These are phyloP conservation scores for Stachybotrys chartarum DNA, from an alignment of 2,329 filamentous ascomycete genomes.

Conservation along the genomic window DNA sequence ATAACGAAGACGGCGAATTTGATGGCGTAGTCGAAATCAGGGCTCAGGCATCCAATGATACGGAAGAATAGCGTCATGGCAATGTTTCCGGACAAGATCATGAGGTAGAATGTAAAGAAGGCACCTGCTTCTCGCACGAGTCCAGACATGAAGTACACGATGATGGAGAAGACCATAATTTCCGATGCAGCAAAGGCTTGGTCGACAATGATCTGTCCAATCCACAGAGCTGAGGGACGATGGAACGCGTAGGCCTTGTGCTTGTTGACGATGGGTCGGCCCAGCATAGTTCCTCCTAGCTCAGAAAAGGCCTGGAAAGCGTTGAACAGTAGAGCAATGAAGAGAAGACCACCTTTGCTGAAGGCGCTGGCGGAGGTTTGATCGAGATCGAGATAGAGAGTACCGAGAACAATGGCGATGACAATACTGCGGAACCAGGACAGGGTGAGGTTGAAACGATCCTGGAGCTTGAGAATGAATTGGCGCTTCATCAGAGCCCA, in stretches of 20 bases:
- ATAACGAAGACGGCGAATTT: slow-evolving; percentile 75
- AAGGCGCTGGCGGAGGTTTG: slow-evolving; percentile 64
- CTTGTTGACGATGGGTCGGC: slow-evolving; percentile 73
- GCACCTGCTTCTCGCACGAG: slow-evolving; percentile 62
- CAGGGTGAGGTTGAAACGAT: slow-evolving; percentile 68
- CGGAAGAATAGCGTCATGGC: slow-evolving; percentile 74
- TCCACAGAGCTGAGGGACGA: slow-evolving; percentile 73
- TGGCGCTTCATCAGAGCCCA: slow-evolving; percentile 80
- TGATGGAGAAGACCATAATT: slow-evolving; percentile 65
- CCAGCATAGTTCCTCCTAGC: slow-evolving; percentile 66
- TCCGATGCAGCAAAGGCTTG: slow-evolving; percentile 63
- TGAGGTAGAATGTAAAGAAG: slow-evolving; percentile 71
- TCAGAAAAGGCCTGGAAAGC: slow-evolving; percentile 83
- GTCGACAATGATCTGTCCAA: slow-evolving; percentile 76
- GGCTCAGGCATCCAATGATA: slow-evolving; percentile 66
- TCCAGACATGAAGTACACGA: slow-evolving; percentile 74
- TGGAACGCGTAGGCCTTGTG: slow-evolving; percentile 80
- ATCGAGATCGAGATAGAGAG: slow-evolving; percentile 67
- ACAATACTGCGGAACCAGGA: slow-evolving; percentile 63
- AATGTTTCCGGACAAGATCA: slow-evolving; percentile 62
- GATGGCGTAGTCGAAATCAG: slow-evolving; percentile 79
- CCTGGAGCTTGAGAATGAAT: slow-evolving; percentile 79
- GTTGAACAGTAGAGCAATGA: slow-evolving; percentile 75
- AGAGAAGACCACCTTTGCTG: slow-evolving; percentile 73
- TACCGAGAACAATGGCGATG: slow-evolving; percentile 72